These are phyloP conservation scores for Podaxis sp. DNA, from an alignment of 768 basidiomycete species.

Conservation along the genomic window DNA sequence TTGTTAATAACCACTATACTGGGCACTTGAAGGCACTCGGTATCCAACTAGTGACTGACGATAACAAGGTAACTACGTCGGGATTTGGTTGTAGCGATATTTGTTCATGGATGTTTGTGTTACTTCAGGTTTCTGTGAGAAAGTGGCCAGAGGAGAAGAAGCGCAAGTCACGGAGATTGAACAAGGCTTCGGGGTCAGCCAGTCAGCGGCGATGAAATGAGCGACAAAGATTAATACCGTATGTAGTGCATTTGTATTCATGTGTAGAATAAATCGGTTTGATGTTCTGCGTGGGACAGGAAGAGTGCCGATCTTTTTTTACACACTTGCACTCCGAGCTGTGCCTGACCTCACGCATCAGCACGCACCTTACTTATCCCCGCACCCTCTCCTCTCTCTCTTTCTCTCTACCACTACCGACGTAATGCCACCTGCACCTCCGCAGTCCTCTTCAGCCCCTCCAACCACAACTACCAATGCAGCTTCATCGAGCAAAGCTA, in stretches of 20 bases:
- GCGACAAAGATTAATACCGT: not conserved
- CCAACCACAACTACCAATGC: not conserved
- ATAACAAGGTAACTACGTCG: not conserved
- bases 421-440: slow-evolving; percentile 3
- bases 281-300: not conserved
- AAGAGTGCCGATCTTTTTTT: too few relatives aligned
- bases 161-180: slow-evolving; percentile 8
- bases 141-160: slow-evolving; percentile 10
- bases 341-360: not conserved
- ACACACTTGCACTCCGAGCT: not conserved
- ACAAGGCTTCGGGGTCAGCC: not conserved
- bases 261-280: not conserved
- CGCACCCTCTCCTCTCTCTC: not conserved
- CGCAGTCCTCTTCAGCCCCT: not conserved
- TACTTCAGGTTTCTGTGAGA: slow-evolving; percentile 1
- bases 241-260: not conserved
- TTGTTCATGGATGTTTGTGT: not conserved
- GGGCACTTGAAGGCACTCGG: not conserved
- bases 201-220: not conserved
- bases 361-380: not conserved
- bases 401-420: not conserved
- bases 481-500: not conserved
- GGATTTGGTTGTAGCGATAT: not conserved
- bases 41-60: not conserved
- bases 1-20: slow-evolving; percentile 10